Conservation (phyloP, 495 filamentous ascomycete genomes). For the Annulohypoxylon moriforme region DNA sequence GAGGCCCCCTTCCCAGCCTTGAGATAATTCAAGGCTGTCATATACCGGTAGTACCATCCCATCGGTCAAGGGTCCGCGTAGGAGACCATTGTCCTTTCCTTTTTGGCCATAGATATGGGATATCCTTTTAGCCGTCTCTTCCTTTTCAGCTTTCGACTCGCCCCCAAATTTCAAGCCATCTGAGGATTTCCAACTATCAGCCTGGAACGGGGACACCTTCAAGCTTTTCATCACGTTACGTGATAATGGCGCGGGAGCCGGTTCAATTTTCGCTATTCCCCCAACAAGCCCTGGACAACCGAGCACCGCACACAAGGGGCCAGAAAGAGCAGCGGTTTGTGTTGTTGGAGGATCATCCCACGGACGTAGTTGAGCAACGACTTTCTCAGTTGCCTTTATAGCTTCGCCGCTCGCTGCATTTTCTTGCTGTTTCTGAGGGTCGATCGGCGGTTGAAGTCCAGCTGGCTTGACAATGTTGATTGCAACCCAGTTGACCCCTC, state of each 20-base stretch:
- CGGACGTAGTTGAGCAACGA: conserved; percentile 77
- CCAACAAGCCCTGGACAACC: conserved; percentile 79
- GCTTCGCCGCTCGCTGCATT: conserved; percentile 63
- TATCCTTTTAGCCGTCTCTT: conserved; percentile 71
- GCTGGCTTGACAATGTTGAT: conserved; percentile 85
- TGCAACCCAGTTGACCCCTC: conserved; percentile 75
- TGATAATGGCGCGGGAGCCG: conserved; percentile 55
- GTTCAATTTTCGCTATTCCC: conserved; percentile 86
- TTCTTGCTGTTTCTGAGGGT: conserved; percentile 76
- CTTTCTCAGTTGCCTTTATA: conserved; percentile 70
- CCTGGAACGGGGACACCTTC: conserved; percentile 82
- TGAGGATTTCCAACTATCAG: conserved; percentile 61
- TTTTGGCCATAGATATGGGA: conserved; percentile 65
- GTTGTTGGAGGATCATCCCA: conserved; percentile 92
- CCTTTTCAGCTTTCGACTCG: conserved; percentile 78
- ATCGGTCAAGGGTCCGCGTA: conserved; percentile 91
- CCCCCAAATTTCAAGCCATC: conserved; percentile 88
- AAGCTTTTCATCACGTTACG: conserved; percentile 61
- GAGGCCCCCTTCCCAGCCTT: conserved; percentile 79
- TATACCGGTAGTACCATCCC: conserved; percentile 75
- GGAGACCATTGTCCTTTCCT: conserved; percentile 65
- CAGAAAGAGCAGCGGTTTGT: conserved; percentile 80
- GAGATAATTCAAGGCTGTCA: conserved; percentile 51
- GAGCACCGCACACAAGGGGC: conserved; percentile 76
- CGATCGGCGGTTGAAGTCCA: conserved; percentile 77